These are phyloP conservation scores for Monoraphidium neglectum DNA, from an alignment of 139 green algal genomes.

Conservation along the genomic window DNA sequence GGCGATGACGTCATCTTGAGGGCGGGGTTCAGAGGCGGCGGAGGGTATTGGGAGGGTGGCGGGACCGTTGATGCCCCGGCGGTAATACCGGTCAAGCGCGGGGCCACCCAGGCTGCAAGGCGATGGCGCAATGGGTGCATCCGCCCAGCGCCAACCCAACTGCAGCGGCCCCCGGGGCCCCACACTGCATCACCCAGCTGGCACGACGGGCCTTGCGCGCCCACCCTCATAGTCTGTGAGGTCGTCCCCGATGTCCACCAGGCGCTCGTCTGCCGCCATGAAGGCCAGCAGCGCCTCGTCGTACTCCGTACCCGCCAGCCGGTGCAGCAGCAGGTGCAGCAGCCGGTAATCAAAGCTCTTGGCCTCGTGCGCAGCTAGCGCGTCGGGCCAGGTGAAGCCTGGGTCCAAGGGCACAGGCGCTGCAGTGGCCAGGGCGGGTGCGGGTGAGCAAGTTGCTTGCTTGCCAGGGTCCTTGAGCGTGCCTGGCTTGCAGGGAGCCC, in stretches of 20 bases:
- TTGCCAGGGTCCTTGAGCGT: background rate
- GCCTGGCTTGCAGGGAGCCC: background rate
- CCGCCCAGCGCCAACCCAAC: no score
- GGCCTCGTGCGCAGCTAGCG: conserved; percentile 48
- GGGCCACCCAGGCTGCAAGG: background rate
- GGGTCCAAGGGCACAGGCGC: background rate
- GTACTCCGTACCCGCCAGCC: conserved; percentile 21
- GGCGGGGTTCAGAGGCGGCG: background rate
- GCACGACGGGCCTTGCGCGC: background rate
- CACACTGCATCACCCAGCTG: background rate
- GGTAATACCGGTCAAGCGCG: no score
- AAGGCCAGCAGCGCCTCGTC: conserved; percentile 63
- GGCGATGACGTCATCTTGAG: conserved; percentile 59
- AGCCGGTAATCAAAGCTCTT: conserved; percentile 87
- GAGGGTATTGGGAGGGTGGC: no score
- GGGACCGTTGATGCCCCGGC: no score
- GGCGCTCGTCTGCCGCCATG: conserved; percentile 68
- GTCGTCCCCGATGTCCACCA: conserved; percentile 87
- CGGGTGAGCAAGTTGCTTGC: background rate
- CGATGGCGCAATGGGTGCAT: background rate
- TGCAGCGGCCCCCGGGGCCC: background rate
- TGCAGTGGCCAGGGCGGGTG: background rate
- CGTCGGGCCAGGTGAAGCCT: conserved; percentile 45
- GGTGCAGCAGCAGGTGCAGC: conserved; percentile 49
- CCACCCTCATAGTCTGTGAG: conserved; percentile 71